These are phyloP conservation scores for Xylariomycetidae sp. DNA, from an alignment of 2,329 filamentous ascomycete species.

Conservation along the genomic window DNA sequence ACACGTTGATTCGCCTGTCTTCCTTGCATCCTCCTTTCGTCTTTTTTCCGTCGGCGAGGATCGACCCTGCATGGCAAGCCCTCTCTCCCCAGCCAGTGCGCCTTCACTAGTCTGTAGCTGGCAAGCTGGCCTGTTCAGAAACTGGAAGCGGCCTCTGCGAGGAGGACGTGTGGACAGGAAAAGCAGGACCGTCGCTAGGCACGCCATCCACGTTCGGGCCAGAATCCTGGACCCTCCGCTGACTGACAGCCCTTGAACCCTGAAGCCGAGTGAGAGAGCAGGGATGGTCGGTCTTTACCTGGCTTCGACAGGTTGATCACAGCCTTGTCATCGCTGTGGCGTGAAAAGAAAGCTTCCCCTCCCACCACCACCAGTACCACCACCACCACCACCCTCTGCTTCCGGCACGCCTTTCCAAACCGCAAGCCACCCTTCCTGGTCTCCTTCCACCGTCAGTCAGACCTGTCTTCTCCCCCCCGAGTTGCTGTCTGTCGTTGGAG, in stretches of 20 bases:
- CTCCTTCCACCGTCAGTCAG: constrained; percentile 9
- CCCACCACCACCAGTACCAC: too few species aligned
- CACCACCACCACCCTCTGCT: too few species aligned
- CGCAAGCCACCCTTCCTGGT: constrained; percentile 21
- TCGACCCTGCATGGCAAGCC: constrained; percentile 24
- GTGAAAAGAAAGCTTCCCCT: constrained; percentile 24
- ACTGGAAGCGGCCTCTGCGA: constrained; percentile 16
- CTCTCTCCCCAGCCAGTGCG: constrained; percentile 22
- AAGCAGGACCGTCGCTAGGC: constrained; percentile 19
- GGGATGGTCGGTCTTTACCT: constrained; percentile 20
- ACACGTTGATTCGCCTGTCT: constrained; percentile 23
- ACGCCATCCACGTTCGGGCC: constrained; percentile 23
- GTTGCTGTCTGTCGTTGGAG: too few species aligned
- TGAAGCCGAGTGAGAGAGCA: constrained; percentile 15
- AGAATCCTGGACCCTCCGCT: constrained; percentile 18
- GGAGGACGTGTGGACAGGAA: constrained; percentile 16
- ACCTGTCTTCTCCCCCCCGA: constrained; percentile 9
- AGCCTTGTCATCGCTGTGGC: constrained; percentile 27
- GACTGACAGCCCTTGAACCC: constrained; percentile 20
- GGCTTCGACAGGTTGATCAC: constrained; percentile 21
- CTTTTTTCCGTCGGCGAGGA: constrained; percentile 23
- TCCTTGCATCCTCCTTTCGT: constrained; percentile 22
- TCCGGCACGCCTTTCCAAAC: constrained; percentile 13
- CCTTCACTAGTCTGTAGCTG: constrained; percentile 15
- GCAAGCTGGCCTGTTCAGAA: constrained; percentile 12